Base-by-base conservation (phyloP, 805 yeast species). In the Metschnikowia bowlesiae region DNA sequence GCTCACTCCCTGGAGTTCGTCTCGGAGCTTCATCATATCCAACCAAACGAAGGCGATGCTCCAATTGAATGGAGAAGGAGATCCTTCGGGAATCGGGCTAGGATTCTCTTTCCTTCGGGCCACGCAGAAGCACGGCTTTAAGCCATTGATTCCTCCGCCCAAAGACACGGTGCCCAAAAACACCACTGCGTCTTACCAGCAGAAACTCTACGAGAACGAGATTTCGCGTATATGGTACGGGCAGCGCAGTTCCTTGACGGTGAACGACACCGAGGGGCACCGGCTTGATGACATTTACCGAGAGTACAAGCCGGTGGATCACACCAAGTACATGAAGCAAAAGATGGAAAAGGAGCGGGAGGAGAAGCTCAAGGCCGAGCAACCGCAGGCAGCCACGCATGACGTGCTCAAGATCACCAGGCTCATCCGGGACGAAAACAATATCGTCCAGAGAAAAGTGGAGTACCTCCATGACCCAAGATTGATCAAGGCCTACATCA, bases 11-110 rank as follows among this genome's bases (percentile, higher is more conserved):
- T 94, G 99, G 99, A 91, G 89, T 65, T 76, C 85, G n/a, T 84
- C 97, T 0, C 78, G 89, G 53, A 94, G 94, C 66, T 94, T 94
- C 62, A 82, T 91, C 48, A 88, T 84, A 65, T 94, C 98, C 2
- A 90, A 96, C 26, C 98, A 91, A 64, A 96, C 97, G 49, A 91
- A 95, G 61, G 95, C 97, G 0, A 94, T 94, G 97, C 76, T 94
- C 39, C 97, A 90, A 62, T 80, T 94, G 28, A 89, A 89, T 63
- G 97, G 97, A 11, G 91, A 85, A 48, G 98, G 98, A 44, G 98
- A 94, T 65, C 96, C 96, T 1, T 83, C 96, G 0, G 96, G 96
- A 26, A 82, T 87, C 55, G 94, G 96, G 2, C 87, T 89, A 56
- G 96, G 92, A 0, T 87, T 87, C 57, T 89, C 96, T 8, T 87